phyloP scores from a whole-genome alignment of 495 filamentous ascomycete species.

The Xylaria palmicola region DNA sequence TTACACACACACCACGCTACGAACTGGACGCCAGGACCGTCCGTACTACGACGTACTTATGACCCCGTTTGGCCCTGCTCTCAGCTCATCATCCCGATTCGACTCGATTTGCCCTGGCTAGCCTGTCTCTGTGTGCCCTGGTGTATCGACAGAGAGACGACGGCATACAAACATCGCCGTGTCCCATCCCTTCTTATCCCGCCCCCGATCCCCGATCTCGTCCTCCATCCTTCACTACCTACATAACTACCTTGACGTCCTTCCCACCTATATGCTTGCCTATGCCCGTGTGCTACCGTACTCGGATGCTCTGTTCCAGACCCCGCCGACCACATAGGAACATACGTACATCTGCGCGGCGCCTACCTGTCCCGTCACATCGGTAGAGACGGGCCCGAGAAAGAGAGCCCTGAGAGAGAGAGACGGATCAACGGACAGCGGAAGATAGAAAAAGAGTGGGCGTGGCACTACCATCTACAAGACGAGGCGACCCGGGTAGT shows the following conservation, averaged over 20 bases:
- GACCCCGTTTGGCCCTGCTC: conserved; percentile 8
- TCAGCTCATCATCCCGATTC: conserved; percentile 11
- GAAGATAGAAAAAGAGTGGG: no score
- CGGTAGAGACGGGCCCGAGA: no score
- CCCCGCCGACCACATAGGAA: no score
- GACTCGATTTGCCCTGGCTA: conserved; percentile 2
- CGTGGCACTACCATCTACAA: not conserved
- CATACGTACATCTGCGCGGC: no score
- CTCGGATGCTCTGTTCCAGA: no score
- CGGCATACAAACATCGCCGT: not conserved
- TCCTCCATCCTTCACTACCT: not conserved
- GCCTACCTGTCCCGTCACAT: no score
- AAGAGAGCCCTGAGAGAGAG: no score
- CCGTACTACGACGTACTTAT: conserved; percentile 5
- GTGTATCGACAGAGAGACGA: no score
- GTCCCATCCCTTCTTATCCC: conserved; percentile 1
- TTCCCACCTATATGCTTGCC: not conserved
- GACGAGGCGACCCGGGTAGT: not conserved
- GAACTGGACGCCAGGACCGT: not conserved
- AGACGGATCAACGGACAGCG: no score
- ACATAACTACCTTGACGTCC: not conserved
- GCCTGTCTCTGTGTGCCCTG: no score
- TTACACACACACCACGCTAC: no score
- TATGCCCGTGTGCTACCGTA: no score
- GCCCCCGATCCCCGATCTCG: not conserved